These are phyloP conservation scores for Onygenales sp. DNA, from an alignment of 2,329 filamentous ascomycete species.

Conservation along the genomic window DNA sequence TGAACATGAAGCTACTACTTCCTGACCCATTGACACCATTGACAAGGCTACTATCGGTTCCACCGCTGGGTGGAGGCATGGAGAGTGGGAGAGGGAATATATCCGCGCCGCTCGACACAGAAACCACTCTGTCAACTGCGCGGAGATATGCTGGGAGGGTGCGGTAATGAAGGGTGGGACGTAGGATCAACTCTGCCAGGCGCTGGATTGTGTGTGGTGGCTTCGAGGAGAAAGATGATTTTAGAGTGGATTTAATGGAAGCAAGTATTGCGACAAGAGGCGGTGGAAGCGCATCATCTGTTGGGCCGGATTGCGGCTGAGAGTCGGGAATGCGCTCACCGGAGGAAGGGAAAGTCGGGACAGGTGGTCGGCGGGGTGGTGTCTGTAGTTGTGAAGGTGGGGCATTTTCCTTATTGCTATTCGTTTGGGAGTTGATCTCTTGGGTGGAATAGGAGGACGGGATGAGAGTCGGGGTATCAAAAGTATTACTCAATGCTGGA, in stretches of 20 bases:
- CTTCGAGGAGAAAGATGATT: slow-evolving; percentile 56
- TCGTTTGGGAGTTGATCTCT: slow-evolving; percentile 20
- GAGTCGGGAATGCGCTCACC: slow-evolving; percentile 34
- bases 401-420: slow-evolving; percentile 31
- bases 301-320: slow-evolving; percentile 33
- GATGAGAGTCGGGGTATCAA: slow-evolving; percentile 16
- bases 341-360: slow-evolving; percentile 27
- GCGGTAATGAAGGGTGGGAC: slow-evolving; percentile 69
- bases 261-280: slow-evolving; percentile 54
- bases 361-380: slow-evolving; percentile 26
- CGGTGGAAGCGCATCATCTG: slow-evolving; percentile 47
- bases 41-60: slow-evolving; percentile 17
- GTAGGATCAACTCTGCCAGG: slow-evolving; percentile 73
- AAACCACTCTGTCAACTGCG: slow-evolving; percentile 81
- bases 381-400: slow-evolving; percentile 22
- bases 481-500: slow-evolving; percentile 32
- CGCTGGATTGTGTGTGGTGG: slow-evolving; percentile 92
- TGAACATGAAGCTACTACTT: slow-evolving; percentile 26
- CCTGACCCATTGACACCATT: slow-evolving; percentile 48
- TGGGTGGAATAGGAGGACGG: slow-evolving; percentile 15
- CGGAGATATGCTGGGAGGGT: slow-evolving; percentile 77
- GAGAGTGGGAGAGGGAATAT: slow-evolving; percentile 65
- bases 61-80: slow-evolving; percentile 45
- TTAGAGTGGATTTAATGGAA: slow-evolving; percentile 52
- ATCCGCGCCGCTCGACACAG: slow-evolving; percentile 72